Base-by-base conservation (phyloP, 176 grass and related monocot species). In the Rhynchospora breviuscula region DNA sequence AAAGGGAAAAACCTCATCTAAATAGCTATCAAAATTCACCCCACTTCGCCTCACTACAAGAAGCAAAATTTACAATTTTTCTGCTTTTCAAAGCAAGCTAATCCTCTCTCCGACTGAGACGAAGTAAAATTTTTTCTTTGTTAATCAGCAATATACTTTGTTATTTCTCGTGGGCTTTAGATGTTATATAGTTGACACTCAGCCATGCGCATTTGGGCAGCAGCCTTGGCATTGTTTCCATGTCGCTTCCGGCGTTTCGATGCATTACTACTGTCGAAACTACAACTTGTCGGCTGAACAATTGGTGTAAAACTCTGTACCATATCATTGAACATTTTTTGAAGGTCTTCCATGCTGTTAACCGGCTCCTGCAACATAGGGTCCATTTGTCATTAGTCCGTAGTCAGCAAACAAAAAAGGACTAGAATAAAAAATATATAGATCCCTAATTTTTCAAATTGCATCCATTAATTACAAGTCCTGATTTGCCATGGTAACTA, bases 251-350 rank as follows among this genome's bases (percentile, higher is more conserved):
- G 15, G 35, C 59, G 40, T 66, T 63, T 63, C 75, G 47, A 58
- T 29, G 19, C 5, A 1, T 54, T 0, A 11, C 23, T 59, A 17
- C 49, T 18, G n/a, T 33, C 22, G 85, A 87, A 86, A 81, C 79
- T 77, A 69, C 61, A 29, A 18, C 68, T 31, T 0, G 83, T 10
- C 0, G 79, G 83, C 18, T 86, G 83, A 1, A 84, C 8, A 12
- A 67, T 67, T 4, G 85, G 18, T 17, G 15, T 0, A 43, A 90
- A 94, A 59, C 87, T 88, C 79, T 88, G 85, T 14, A 89, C 85
- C 87, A 94, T 94, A 25, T 91, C 92, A 3, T 80, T 79, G 35
- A 97, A 85, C 95, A 94, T 94, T 76, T 83, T 83, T 8, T 85
- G 90, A 53, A 98, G 90, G 47, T 98, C 88, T n/a, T 58, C 85